phyloP scores from a whole-genome alignment of 2,329 filamentous ascomycete genomes.

The Ophiosphaerella herpotricha region DNA sequence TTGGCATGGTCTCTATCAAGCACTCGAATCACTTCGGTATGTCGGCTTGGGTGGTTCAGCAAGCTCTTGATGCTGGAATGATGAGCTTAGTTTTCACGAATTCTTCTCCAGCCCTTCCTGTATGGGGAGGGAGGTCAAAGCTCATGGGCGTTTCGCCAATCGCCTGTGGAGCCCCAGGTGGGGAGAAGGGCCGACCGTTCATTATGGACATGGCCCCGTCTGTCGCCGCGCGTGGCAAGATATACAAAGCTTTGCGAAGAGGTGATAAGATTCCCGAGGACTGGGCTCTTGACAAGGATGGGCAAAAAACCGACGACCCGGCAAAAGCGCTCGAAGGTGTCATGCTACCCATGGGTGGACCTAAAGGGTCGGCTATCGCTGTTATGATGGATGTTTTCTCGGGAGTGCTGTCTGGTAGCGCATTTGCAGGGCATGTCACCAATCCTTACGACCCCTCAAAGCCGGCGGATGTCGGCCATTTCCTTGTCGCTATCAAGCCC shows the following conservation, averaged over 20 bases:
- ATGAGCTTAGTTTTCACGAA: slow-evolving; percentile 68
- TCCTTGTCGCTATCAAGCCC: slow-evolving; percentile 67
- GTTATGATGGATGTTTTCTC: slow-evolving; percentile 93
- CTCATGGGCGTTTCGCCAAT: slow-evolving; percentile 76
- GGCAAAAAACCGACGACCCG: slow-evolving; percentile 72
- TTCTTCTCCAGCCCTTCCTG: slow-evolving; percentile 70
- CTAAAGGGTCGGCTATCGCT: slow-evolving; percentile 75
- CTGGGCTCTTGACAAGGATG: slow-evolving; percentile 77
- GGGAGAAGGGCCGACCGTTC: slow-evolving; percentile 62
- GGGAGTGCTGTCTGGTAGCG: slow-evolving; percentile 74
- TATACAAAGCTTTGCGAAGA: slow-evolving; percentile 70
- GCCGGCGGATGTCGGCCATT: slow-evolving; percentile 74
- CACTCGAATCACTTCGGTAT: slow-evolving; percentile 85
- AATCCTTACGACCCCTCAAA: slow-evolving; percentile 74
- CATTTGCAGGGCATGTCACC: slow-evolving; percentile 77
- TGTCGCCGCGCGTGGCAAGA: slow-evolving; percentile 72
- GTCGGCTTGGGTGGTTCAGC: slow-evolving; percentile 78
- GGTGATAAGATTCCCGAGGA: slow-evolving; percentile 71
- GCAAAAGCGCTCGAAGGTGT: slow-evolving; percentile 68
- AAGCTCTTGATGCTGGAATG: slow-evolving; percentile 70
- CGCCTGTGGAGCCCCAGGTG: slow-evolving; percentile 74
- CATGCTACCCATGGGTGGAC: slow-evolving; percentile 85
- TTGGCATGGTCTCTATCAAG: slow-evolving; percentile 76
- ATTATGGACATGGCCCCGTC: slow-evolving; percentile 77
- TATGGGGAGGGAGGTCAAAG: slow-evolving; percentile 70